Evolutionary conservation across 1,139 yeast genomes (phyloP).

Genomic region (Blastobotrys indianensis): DNA sequence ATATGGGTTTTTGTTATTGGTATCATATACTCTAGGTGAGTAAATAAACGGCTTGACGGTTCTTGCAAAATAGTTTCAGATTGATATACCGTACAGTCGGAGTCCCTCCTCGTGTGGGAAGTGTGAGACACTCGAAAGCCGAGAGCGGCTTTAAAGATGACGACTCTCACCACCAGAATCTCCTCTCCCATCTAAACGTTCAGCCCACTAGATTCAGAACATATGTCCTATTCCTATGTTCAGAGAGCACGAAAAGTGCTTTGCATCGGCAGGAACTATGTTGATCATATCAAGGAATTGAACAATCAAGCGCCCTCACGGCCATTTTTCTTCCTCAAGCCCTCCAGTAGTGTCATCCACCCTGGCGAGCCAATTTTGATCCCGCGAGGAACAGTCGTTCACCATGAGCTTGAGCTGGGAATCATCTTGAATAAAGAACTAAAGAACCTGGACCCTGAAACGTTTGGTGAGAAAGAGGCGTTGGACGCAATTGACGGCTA

Average conservation of each 20-base stretch:
- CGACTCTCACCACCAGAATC: too few species aligned
- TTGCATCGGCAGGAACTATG: conserved; percentile 94
- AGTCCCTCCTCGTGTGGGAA: too few species aligned
- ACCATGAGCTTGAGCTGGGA: conserved; percentile 92
- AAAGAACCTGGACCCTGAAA: conserved; percentile 51
- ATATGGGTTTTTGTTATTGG: too few species aligned
- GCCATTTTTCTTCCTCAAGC: conserved; percentile 91
- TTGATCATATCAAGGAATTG: conserved; percentile 87
- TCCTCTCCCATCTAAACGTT: neutral
- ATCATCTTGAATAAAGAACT: conserved; percentile 61
- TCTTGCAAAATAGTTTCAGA: too few species aligned
- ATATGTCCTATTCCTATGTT: conserved; percentile 37
- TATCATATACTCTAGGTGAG: too few species aligned
- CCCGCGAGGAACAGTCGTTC: conserved; percentile 76
- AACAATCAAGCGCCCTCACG: conserved; percentile 67
- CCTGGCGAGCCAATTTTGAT: conserved; percentile 65
- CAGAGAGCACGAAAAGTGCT: conserved; percentile 71
- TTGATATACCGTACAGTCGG: too few species aligned
- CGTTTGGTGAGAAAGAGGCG: conserved; percentile 62
- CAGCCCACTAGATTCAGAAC: neutral
- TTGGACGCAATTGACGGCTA: conserved; percentile 76
- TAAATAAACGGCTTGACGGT: too few species aligned
- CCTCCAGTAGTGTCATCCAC: conserved; percentile 42
- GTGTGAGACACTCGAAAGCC: too few species aligned
- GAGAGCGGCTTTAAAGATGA: too few species aligned